These are phyloP conservation scores for Thozetella sp. DNA, from an alignment of 495 filamentous ascomycete species.

Conservation along the genomic window DNA sequence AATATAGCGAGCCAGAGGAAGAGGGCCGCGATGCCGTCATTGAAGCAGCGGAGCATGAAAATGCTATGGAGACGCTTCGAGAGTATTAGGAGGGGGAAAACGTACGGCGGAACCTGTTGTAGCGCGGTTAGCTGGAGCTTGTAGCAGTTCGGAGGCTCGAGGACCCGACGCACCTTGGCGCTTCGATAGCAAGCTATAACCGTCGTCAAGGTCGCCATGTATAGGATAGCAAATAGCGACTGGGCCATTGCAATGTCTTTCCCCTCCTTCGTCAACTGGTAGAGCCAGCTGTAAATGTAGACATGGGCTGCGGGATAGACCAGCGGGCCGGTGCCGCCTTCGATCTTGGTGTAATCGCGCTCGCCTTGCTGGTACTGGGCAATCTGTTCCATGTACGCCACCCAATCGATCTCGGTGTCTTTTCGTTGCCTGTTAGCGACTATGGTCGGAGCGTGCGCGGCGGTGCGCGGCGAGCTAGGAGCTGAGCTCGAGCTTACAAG, in stretches of 20 bases:
- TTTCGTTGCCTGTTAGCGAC: constrained; percentile 10
- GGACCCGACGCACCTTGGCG: constrained; percentile 55
- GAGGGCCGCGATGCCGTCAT: constrained; percentile 85
- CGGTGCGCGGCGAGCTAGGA: neutral
- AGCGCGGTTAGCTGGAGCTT: constrained; percentile 3
- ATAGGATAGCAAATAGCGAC: constrained; percentile 75
- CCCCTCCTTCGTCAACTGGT: constrained; percentile 76
- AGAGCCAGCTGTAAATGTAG: constrained; percentile 82
- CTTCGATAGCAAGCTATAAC: constrained; percentile 82
- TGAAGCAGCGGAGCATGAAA: constrained; percentile 90
- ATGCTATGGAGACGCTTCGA: constrained; percentile 94
- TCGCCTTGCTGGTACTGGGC: constrained; percentile 78
- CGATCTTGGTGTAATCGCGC: constrained; percentile 82
- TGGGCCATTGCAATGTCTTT: constrained; percentile 79
- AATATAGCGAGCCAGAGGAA: constrained; percentile 82
- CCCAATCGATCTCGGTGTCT: constrained; percentile 99
- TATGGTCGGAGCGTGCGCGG: constrained; percentile 2
- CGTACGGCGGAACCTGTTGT: constrained; percentile 76
- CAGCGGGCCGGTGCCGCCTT: constrained; percentile 87
- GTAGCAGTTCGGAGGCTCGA: neutral
- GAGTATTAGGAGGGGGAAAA: constrained; percentile 83
- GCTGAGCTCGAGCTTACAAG: constrained; percentile 63
- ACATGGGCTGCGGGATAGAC: constrained; percentile 95
- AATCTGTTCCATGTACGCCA: constrained; percentile 94
- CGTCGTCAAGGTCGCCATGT: constrained; percentile 70